Base-by-base conservation (phyloP, 1,284 basidiomycete genomes). In the Trametes pubescens region DNA sequence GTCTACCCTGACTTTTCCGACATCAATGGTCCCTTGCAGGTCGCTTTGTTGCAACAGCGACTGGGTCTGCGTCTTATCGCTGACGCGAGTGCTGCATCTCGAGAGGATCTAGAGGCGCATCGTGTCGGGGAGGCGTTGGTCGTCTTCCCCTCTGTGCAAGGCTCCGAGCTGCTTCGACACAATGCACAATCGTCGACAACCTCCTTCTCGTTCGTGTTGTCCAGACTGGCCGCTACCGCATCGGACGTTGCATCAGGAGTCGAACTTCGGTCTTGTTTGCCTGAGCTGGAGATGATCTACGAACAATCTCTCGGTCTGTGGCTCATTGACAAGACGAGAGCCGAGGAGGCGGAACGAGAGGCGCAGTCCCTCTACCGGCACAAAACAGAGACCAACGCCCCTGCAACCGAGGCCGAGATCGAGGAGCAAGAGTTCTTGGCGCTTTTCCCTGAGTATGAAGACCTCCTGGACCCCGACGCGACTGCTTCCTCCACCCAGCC, bases 361-460 rank as follows among this genome's bases (percentile, higher is more conserved):
- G 84, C 88, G 0, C 86, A 87, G 35, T 93, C 92, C 54, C 77
- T 99, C 21, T 99, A 98, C 82, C 91, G 91, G 44, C 82, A 84
- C 59, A 89, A 86, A 48, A 83, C 83, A 60, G 77, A 85, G 32
- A 84, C 88, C 35, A 79, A 93, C 55, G 81, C 85, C 32, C 83
- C 84, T 29, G 77, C 85, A 11, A 85, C 84, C 13, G 96, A 96
- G 65, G 87, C 87, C 11, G 92, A 93, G 69, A 73, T 84, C 40
- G 93, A 97, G 72, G 93, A 93, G 74, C 82, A 84, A 65, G 96
- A 98, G 72, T 94, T 98, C 74, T 79, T 87, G 26, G 78, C 84
- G 2, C 76, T 98, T 51, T 98, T 99, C 77, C 95, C 96, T 2
- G 87, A 89, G 22, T 98, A 91, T 72, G 91, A 90, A 49, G 85